Evolutionary conservation across 768 basidiomycete species (phyloP), one percentile per base, ranked within the genome.

Genomic region (Amyloporia xantha): DNA sequence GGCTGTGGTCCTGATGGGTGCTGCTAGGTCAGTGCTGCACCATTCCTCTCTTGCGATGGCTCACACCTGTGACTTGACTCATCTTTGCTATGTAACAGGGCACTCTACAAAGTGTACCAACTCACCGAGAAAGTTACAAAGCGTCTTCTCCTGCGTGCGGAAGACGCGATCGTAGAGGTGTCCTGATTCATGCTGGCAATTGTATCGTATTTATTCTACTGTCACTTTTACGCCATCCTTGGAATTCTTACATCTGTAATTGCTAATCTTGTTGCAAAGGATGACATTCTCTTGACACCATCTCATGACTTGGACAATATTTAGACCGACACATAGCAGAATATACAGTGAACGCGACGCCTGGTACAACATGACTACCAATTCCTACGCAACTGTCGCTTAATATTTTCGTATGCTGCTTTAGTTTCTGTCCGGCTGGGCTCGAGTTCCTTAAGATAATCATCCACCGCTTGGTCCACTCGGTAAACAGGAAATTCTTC

Each of bases 131-230:
- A 60, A 28, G 58, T 76, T 26, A 76, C 83, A 1, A 79, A 82
- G 58, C 73, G 78, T 20, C 47, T 84, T 19, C 69, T 91, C 27
- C 69, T 79, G 7, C 78, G 83, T 26, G 87, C 87, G 3, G 88
- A 91, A 60, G 83, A 88, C 62, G 83, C 81, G 2, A 90, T 91
- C 51, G 68, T 91, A 28, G 88, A 91, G 64, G 88, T 90, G 11
- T 33, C 44, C 15, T 58, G 43, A 54, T 3, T 1, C 4, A 37
- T 47, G 20, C 12, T 36, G 12, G 12, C 12, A 5, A 12, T 15
- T 33, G 30, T 39, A 13, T 39, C 17, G 17, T 39, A 39, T n/a
- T 39, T 21, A 39, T 13, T 7, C 17, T 39, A 17, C 38, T 33
- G 30, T 33, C 30, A 15, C 15, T 33, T 15, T 33, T 33, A 15